Percentiles rank a stretch among this genome's conserved stretches.
Evolutionary conservation across 352 stramenopile species (phyloP).

Genomic region (Phytophthora kernoviae): DNA sequence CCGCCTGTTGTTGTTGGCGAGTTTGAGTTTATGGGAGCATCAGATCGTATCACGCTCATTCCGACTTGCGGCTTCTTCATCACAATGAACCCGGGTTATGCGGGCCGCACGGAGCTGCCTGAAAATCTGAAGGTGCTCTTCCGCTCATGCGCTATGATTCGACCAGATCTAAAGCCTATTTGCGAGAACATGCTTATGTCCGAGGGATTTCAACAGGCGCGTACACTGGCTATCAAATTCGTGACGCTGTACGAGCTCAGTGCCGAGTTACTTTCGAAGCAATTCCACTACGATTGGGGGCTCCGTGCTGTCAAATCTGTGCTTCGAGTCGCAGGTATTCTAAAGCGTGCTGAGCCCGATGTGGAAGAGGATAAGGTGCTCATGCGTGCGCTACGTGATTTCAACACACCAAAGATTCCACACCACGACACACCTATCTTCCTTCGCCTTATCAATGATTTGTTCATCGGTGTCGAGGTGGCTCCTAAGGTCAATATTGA

Average conservation of each 20-base stretch:
- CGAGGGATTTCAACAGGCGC: slow-evolving; percentile 87
- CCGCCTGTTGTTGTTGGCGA: slow-evolving; percentile 89
- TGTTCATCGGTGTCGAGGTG: slow-evolving; percentile 94
- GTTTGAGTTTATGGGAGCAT: slow-evolving; percentile 89
- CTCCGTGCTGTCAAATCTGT: slow-evolving; percentile 91
- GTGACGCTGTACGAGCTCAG: slow-evolving; percentile 91
- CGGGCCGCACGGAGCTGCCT: slow-evolving; percentile 84
- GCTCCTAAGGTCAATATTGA: slow-evolving; percentile 94
- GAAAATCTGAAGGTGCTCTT: slow-evolving; percentile 94
- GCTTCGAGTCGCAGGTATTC: slow-evolving; percentile 83
- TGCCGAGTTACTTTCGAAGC: slow-evolving; percentile 84
- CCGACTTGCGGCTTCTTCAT: slow-evolving; percentile 94
- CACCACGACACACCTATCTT: slow-evolving; percentile 90
- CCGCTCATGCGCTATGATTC: slow-evolving; percentile 94
- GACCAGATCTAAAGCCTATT: slow-evolving; percentile 92
- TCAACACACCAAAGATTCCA: slow-evolving; percentile 90
- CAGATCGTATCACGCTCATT: slow-evolving; percentile 85
- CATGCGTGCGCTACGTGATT: slow-evolving; percentile 86
- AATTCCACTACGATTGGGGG: slow-evolving; percentile 93
- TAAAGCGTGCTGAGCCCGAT: slow-evolving; percentile 82
- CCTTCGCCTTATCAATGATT: slow-evolving; percentile 82
- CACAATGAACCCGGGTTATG: slow-evolving; percentile 96
- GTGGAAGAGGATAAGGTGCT: slow-evolving; percentile 89
- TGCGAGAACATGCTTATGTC: slow-evolving; percentile 92
- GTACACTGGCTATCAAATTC: slow-evolving; percentile 92